These are phyloP conservation scores for Yarrowia bubula DNA, from an alignment of 805 yeast species.

Conservation along the genomic window DNA sequence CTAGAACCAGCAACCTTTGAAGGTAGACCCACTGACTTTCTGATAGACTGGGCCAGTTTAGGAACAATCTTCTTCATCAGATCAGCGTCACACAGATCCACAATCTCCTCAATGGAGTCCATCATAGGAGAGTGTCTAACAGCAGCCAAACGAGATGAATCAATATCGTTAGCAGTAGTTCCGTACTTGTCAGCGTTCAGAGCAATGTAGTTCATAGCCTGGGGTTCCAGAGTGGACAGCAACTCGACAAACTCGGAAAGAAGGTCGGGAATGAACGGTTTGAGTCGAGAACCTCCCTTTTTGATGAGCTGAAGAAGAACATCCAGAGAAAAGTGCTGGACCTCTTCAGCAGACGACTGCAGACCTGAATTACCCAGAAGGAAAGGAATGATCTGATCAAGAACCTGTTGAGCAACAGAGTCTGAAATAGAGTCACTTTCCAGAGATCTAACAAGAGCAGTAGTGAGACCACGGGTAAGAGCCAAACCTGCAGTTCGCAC, in stretches of 20 bases:
- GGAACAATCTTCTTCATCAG: conserved; percentile 51
- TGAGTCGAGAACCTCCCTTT: conserved; percentile 54
- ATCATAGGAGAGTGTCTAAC: conserved; percentile 83
- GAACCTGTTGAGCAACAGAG: conserved; percentile 44
- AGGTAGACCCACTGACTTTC: conserved; percentile 80
- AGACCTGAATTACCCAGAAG: conserved; percentile 76
- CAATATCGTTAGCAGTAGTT: conserved; percentile 66
- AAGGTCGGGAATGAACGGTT: conserved; percentile 66
- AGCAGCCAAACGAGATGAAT: conserved; percentile 68
- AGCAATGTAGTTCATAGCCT: conserved; percentile 77
- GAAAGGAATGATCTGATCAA: conserved; percentile 69
- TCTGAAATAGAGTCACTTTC: conserved; percentile 43
- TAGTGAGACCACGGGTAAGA: conserved; percentile 64
- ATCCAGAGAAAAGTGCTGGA: conserved; percentile 70
- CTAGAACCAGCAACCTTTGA: conserved; percentile 83
- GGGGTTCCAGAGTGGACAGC: conserved; percentile 90
- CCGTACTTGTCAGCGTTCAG: conserved; percentile 88
- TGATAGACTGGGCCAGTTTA: conserved; percentile 54
- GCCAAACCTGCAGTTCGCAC: conserved; percentile 77
- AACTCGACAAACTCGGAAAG: conserved; percentile 65
- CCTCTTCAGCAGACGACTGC: conserved; percentile 82
- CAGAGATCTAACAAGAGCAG: conserved; percentile 57
- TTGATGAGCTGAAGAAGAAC: conserved; percentile 71
- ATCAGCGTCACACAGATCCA: conserved; percentile 56
- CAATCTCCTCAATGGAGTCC: conserved; percentile 74